Evolutionary conservation across 805 yeast species (phyloP).

Genomic region (Kluyveromyces nonfermentans): DNA sequence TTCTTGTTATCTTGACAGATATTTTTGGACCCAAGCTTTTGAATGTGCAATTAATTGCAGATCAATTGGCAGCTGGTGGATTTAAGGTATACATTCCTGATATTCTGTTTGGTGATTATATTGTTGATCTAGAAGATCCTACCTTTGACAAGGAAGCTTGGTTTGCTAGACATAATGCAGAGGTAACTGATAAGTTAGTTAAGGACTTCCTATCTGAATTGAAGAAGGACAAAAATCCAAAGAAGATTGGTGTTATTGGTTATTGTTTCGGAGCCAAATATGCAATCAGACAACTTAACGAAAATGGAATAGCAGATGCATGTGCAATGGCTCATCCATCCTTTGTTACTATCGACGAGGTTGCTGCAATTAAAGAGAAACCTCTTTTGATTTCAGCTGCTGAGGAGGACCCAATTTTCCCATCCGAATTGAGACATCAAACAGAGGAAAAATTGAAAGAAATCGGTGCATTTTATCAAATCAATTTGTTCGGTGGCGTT

Average conservation of each 20-base stretch:
- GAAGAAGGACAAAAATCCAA: constrained; percentile 36
- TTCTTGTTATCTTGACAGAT: constrained; percentile 61
- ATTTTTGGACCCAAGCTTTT: constrained; percentile 51
- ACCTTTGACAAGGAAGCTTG: constrained; percentile 34
- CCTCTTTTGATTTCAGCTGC: constrained; percentile 72
- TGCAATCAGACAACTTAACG: constrained; percentile 40
- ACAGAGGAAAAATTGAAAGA: constrained; percentile 52
- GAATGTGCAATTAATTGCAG: constrained; percentile 57
- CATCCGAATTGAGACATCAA: constrained; percentile 50
- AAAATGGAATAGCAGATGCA: constrained; percentile 37
- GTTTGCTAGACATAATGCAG: constrained; percentile 44
- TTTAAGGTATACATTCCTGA: constrained; percentile 73
- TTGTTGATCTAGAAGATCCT: constrained; percentile 24
- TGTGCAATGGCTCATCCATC: constrained; percentile 86
- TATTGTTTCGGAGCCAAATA: constrained; percentile 82
- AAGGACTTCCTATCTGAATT: constrained; percentile 38
- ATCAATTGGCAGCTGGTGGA: constrained; percentile 50
- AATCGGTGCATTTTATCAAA: constrained; percentile 46
- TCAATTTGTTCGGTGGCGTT: constrained; percentile 54
- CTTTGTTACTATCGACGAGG: constrained; percentile 54
- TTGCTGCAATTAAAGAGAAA: constrained; percentile 40
- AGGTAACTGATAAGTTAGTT: constrained; percentile 40
- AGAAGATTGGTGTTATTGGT: constrained; percentile 53
- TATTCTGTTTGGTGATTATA: constrained; percentile 44
- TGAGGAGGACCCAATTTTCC: constrained; percentile 54